These are phyloP conservation scores for Anastatica hierochuntica DNA, from an alignment of 345 rosid species.

Conservation along the genomic window DNA sequence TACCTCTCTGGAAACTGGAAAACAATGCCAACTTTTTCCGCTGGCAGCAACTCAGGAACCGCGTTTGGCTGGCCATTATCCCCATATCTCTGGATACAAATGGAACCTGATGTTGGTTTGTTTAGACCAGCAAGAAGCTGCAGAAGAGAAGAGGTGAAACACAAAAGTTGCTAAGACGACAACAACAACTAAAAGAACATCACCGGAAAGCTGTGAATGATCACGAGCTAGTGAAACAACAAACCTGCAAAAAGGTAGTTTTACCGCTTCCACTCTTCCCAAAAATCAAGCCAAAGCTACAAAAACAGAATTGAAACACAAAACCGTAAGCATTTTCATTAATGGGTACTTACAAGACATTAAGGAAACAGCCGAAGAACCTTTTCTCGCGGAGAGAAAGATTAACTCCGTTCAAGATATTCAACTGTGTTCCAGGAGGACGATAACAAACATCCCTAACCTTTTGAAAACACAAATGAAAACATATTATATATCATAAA, in stretches of 20 bases:
- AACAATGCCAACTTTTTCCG: slow-evolving; percentile 85
- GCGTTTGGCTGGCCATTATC: slow-evolving; percentile 41
- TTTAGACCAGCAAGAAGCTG: slow-evolving; percentile 89
- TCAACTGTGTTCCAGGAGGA: too few species aligned
- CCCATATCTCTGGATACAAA: slow-evolving; percentile 55
- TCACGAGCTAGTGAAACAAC: background rate
- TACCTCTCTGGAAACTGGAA: slow-evolving; percentile 96
- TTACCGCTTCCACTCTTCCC: slow-evolving; percentile 97
- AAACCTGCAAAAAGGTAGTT: slow-evolving; percentile 87
- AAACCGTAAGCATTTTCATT: too few species aligned
- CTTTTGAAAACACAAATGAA: slow-evolving; percentile 6
- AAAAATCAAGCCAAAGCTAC: slow-evolving; percentile 89
- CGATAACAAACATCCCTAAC: slow-evolving; percentile 48
- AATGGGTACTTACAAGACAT: too few species aligned
- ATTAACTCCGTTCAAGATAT: too few species aligned
- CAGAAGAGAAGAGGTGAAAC: slow-evolving; percentile 1
- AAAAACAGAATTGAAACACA: background rate
- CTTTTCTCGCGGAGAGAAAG: too few species aligned
- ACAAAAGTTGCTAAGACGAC: background rate
- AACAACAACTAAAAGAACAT: slow-evolving; percentile 3
- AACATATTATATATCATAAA: too few species aligned
- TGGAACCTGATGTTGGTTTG: slow-evolving; percentile 83
- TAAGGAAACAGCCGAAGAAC: too few species aligned
- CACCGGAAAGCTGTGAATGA: background rate
- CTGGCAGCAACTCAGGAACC: slow-evolving; percentile 35